These are phyloP conservation scores for Myriosclerotinia scirpicola DNA, from an alignment of 2,329 filamentous ascomycete species.

Conservation along the genomic window DNA sequence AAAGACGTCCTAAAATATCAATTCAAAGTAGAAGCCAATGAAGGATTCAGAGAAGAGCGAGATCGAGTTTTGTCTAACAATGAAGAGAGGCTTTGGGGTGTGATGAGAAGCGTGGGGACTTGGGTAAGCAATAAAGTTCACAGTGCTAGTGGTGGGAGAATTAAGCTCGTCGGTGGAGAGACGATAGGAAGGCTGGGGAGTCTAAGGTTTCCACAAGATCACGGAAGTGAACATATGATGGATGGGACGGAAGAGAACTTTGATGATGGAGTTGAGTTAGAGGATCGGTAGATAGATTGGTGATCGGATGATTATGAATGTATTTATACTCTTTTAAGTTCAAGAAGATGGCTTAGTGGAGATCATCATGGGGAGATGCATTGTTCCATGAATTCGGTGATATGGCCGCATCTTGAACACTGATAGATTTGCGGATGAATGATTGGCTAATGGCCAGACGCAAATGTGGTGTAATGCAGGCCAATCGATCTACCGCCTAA, in stretches of 20 bases:
- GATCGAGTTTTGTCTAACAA: constrained; percentile 51
- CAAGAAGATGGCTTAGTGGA: not conserved
- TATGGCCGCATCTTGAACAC: not conserved
- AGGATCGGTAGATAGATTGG: constrained; percentile 34
- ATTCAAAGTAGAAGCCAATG: constrained; percentile 89
- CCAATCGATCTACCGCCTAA: not conserved
- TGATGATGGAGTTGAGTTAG: constrained; percentile 49
- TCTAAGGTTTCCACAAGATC: constrained; percentile 23
- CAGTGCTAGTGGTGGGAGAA: constrained; percentile 55
- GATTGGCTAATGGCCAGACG: constrained; percentile 9
- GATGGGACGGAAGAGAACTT: constrained; percentile 52
- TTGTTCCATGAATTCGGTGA: too few species aligned
- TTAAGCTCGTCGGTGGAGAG: constrained; percentile 46
- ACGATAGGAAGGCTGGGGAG: constrained; percentile 42
- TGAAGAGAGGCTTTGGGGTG: constrained; percentile 66
- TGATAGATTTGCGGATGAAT: not conserved
- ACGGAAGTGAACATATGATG: constrained; percentile 45
- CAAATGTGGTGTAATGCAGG: not conserved
- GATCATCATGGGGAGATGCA: not conserved
- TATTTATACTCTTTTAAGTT: constrained; percentile 6
- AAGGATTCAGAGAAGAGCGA: constrained; percentile 60
- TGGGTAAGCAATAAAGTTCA: constrained; percentile 61
- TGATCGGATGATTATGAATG: not conserved
- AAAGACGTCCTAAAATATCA: constrained; percentile 98
- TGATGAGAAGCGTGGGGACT: constrained; percentile 52